Base-by-base conservation (phyloP, 306 rosid genomes). In the Carpinus viminea region DNA sequence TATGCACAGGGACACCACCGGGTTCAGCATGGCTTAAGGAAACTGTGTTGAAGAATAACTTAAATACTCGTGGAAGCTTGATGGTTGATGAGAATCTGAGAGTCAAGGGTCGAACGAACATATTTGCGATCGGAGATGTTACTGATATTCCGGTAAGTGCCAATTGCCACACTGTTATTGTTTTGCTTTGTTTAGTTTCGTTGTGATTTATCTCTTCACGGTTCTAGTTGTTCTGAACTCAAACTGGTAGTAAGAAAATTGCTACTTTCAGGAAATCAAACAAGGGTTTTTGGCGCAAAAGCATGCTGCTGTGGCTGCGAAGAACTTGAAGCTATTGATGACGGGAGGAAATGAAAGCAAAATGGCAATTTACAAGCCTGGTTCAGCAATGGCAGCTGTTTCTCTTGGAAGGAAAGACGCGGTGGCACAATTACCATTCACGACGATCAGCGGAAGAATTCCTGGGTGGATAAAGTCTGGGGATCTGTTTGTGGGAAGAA, bases 61-160 rank as follows among this genome's bases (percentile, higher is more conserved):
- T 94, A 80, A 92, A 92, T 79, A 26, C 2, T 45, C 71, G 76
- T 1, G 96, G 96, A 79, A 88, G 91, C 82, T 61, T 94, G 60
- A 82, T 80, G 85, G 98, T 94, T 47, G 97, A 94, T 70, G 85
- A 74, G 48, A 36, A 79, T 43, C 38, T 94, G 68, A 88, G 88
- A 86, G 96, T 94, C 70, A 80, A 76, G 55, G 91, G 96, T 3
- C 84, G 86, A 54, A 38, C 10, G 48, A 87, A 92, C 82, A 59
- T 89, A 53, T 94, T 89, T 72, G 96, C 96, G 31, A 79, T 90
- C 26, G 97, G 97, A 77, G 97, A 94, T 83, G 90, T 92, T 69
- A 88, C 97, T 75, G 85, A 92, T 72, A 64, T 94, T 83, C 85
- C 72, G 10, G 96, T 94, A 82, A 92, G 90, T 83, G 53, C 70